Evolutionary conservation across 2,329 filamentous ascomycete genomes (phyloP).

Genomic region (Polytolypa hystricis): DNA sequence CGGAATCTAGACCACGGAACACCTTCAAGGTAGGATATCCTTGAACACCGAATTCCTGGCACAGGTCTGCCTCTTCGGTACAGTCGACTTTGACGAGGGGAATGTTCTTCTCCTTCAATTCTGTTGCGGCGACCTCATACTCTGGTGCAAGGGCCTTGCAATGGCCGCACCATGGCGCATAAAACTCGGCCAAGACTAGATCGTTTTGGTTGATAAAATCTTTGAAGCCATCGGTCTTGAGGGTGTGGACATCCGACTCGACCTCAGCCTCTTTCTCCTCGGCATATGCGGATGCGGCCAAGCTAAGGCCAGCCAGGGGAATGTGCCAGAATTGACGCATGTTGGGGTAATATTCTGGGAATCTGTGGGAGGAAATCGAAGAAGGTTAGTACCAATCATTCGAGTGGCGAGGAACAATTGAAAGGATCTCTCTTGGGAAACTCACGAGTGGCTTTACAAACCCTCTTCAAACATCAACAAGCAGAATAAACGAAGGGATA

Average conservation of each 20-base stretch:
- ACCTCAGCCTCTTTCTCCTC: slow-evolving; percentile 19
- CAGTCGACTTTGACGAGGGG: slow-evolving; percentile 56
- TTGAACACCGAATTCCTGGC: slow-evolving; percentile 81
- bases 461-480: no score
- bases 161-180: slow-evolving; percentile 93
- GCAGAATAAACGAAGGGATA: no score
- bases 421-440: no score
- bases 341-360: slow-evolving; percentile 3
- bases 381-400: no score
- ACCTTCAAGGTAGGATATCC: slow-evolving; percentile 98
- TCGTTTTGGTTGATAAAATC: slow-evolving; percentile 76
- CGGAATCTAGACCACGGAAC: slow-evolving; percentile 80
- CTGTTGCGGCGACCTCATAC: slow-evolving; percentile 39
- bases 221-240: slow-evolving; percentile 79
- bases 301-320: slow-evolving; percentile 24
- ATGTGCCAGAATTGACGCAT: slow-evolving; percentile 33
- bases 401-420: no score
- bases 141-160: slow-evolving; percentile 81
- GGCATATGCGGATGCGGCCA: slow-evolving; percentile 25
- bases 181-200: slow-evolving; percentile 93
- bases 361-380: no score
- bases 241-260: slow-evolving; percentile 66
- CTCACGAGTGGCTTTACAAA: no score
- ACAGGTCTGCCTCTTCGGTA: slow-evolving; percentile 87
- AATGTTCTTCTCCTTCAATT: slow-evolving; percentile 39